Percentiles rank a stretch among this genome's conserved stretches.
phyloP scores from a whole-genome alignment of 768 basidiomycete genomes.

The Mycena filopes region DNA sequence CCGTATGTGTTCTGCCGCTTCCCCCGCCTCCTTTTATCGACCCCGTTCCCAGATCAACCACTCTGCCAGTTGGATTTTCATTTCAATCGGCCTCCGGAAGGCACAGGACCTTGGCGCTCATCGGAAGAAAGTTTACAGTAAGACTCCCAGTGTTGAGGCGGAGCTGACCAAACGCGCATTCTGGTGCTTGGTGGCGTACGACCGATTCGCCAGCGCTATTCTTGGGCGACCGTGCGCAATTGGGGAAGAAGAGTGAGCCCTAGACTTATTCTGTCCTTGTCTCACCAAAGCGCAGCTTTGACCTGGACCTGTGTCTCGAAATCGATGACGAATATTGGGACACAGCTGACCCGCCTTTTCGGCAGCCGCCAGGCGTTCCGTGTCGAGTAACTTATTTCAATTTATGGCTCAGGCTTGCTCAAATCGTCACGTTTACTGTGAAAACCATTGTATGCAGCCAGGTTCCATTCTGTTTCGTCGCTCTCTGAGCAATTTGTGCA shows the following conservation, averaged over 20 bases:
- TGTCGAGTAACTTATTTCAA: slow-evolving; percentile 71
- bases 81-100: slow-evolving; percentile 67
- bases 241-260: slow-evolving; percentile 74
- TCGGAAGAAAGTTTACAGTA: slow-evolving; percentile 65
- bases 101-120: slow-evolving; percentile 84
- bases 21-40: slow-evolving; percentile 60
- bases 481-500: slow-evolving; percentile 35
- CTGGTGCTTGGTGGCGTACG: slow-evolving; percentile 69
- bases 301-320: slow-evolving; percentile 83
- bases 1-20: slow-evolving; percentile 13
- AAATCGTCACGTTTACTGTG: slow-evolving; percentile 75
- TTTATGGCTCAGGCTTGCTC: slow-evolving; percentile 70
- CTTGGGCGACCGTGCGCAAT: slow-evolving; percentile 67
- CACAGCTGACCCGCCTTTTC: slow-evolving; percentile 61
- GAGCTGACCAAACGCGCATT: slow-evolving; percentile 86
- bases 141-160: slow-evolving; percentile 60
- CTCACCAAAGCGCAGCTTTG: slow-evolving; percentile 66
- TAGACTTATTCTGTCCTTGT: neutral
- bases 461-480: slow-evolving; percentile 14
- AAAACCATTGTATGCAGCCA: slow-evolving; percentile 68
- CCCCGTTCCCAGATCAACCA: slow-evolving; percentile 51
- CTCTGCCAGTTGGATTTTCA: slow-evolving; percentile 64
- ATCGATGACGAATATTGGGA: slow-evolving; percentile 89
- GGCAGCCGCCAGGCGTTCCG: slow-evolving; percentile 72
- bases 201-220: slow-evolving; percentile 63